Evolutionary conservation across 192 early-diverging fungal species (phyloP).

Genomic region (Funneliformis mosseae): DNA sequence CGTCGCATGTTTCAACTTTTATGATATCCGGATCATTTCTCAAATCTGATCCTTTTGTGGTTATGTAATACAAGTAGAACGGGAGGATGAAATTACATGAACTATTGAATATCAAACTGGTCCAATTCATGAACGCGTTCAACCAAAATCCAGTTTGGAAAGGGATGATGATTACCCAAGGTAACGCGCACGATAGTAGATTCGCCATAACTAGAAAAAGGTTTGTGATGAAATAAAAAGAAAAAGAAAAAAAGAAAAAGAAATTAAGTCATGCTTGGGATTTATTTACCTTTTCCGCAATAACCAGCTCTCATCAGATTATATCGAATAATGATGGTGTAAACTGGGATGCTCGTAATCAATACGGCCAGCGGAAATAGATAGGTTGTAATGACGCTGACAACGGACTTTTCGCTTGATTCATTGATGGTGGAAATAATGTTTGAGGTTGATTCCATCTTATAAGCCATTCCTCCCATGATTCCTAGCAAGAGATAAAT

Average conservation of each 20-base stretch:
- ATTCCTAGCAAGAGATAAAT: slow-evolving; percentile 58
- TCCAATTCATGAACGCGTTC: slow-evolving; percentile 61
- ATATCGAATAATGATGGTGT: slow-evolving; percentile 67
- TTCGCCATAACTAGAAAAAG: slow-evolving; percentile 43
- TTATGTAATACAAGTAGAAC: slow-evolving; percentile 59
- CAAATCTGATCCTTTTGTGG: slow-evolving; percentile 13
- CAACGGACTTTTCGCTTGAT: slow-evolving; percentile 32
- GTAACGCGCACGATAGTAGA: slow-evolving; percentile 60
- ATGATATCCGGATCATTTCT: slow-evolving; percentile 16
- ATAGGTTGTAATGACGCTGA: slow-evolving; percentile 50
- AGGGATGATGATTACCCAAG: slow-evolving; percentile 65
- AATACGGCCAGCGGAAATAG: slow-evolving; percentile 58
- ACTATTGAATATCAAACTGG: slow-evolving; percentile 64
- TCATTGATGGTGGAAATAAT: slow-evolving; percentile 47
- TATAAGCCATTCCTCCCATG: slow-evolving; percentile 53
- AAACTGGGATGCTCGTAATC: slow-evolving; percentile 72
- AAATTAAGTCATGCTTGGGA: no score
- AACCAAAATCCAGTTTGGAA: slow-evolving; percentile 67
- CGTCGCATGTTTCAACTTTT: slow-evolving; percentile 25
- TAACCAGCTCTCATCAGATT: slow-evolving; percentile 56
- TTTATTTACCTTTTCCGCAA: slow-evolving; percentile 46
- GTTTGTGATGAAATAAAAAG: background rate
- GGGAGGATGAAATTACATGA: slow-evolving; percentile 70
- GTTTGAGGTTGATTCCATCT: slow-evolving; percentile 44
- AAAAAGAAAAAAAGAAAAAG: background rate